Conservation (phyloP, 2,329 filamentous ascomycete species). For the Fusarium phyllophilum region DNA sequence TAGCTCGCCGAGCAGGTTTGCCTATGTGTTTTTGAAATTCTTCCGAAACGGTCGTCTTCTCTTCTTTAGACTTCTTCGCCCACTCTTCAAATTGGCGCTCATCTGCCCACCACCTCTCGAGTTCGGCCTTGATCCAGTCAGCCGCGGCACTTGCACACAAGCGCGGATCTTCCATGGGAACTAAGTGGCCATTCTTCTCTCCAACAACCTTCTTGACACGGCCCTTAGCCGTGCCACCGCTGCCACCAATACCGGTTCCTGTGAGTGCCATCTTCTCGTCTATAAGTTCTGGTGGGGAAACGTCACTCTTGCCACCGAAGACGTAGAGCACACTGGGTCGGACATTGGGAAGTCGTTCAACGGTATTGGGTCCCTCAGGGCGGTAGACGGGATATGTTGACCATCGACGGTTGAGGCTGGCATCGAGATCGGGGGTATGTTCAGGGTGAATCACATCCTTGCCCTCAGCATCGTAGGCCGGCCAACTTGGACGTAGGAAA, state of each 20-base stretch:
- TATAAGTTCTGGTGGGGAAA: constrained; percentile 63
- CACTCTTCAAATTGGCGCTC: constrained; percentile 67
- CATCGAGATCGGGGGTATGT: constrained; percentile 58
- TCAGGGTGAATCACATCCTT: constrained; percentile 53
- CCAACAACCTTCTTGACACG: constrained; percentile 74
- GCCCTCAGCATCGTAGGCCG: constrained; percentile 53
- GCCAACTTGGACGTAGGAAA: constrained; percentile 72
- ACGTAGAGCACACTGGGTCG: constrained; percentile 75
- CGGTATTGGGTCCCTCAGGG: constrained; percentile 68
- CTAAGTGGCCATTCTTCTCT: constrained; percentile 76
- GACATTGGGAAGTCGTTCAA: constrained; percentile 66
- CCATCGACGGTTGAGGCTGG: constrained; percentile 49
- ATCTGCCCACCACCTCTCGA: constrained; percentile 66
- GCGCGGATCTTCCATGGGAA: constrained; percentile 81
- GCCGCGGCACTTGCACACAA: constrained; percentile 71
- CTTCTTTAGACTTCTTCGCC: constrained; percentile 57
- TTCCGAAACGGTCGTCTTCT: constrained; percentile 63
- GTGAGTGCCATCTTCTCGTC: constrained; percentile 71
- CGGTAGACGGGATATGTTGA: constrained; percentile 71
- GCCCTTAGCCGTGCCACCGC: constrained; percentile 70
- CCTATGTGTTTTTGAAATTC: constrained; percentile 66
- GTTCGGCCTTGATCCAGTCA: constrained; percentile 66
- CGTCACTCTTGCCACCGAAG: constrained; percentile 69
- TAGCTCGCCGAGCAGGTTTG: constrained; percentile 28
- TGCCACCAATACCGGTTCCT: constrained; percentile 73